A percentile compares a stretch with the other conserved stretches of the same genome.
Conservation (phyloP, 2,329 filamentous ascomycete species). For the Aspergillus floridensis region DNA sequence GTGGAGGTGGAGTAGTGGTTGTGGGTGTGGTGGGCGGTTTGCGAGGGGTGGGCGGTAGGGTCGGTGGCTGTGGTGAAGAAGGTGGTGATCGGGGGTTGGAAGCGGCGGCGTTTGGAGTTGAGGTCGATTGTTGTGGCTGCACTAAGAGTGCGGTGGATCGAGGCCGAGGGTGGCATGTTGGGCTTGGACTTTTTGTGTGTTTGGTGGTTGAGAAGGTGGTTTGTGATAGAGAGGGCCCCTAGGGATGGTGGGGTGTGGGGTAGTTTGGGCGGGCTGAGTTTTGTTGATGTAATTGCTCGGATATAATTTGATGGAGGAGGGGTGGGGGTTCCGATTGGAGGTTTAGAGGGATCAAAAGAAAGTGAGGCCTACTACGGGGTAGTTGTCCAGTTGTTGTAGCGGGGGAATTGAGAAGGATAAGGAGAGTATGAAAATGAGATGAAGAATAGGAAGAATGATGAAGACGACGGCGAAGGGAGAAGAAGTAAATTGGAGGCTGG, state of each 20-base stretch:
- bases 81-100: conserved; percentile 44
- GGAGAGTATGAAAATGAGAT: conserved; percentile 3
- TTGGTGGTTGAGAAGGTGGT: background rate
- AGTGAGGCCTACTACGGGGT: background rate
- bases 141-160: background rate
- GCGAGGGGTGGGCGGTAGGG: background rate
- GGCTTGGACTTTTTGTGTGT: background rate
- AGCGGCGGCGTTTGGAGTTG: conserved; percentile 43
- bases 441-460: background rate
- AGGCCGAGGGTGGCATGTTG: conserved; percentile 19
- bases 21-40: conserved; percentile 29
- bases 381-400: background rate
- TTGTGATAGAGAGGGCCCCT: background rate
- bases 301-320: no score
- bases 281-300: no score
- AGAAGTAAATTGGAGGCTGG: conserved; percentile 13
- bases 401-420: conserved; percentile 9
- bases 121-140: conserved; percentile 15
- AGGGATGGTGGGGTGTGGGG: background rate
- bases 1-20: conserved; percentile 43
- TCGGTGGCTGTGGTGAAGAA: conserved; percentile 30
- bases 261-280: no score
- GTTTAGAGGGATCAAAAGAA: background rate
- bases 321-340: no score
- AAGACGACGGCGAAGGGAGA: background rate